phyloP scores from a whole-genome alignment of 2,329 filamentous ascomycete species.

The Trichoderma guizhouense region DNA sequence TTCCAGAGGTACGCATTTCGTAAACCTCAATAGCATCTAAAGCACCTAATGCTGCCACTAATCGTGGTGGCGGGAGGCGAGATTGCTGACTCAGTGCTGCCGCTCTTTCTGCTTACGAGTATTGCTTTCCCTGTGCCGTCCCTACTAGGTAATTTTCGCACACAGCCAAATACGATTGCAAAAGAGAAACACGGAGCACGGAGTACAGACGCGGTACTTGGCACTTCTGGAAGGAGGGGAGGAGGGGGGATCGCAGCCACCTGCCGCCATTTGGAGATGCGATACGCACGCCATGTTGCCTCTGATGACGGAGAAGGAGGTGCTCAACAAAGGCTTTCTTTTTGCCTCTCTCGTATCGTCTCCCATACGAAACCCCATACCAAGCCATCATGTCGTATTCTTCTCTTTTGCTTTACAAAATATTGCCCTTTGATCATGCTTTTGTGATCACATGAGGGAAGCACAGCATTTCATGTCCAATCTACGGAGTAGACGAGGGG shows the following conservation, averaged over 20 bases:
- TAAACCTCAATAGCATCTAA: neutral
- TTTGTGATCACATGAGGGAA: neutral
- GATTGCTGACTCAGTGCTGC: neutral
- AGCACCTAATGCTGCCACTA: neutral
- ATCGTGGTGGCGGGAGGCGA: conserved; percentile 6
- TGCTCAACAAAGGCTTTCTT: neutral
- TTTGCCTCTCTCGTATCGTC: neutral
- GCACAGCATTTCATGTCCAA: neutral
- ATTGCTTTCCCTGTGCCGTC: neutral
- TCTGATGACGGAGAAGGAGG: neutral
- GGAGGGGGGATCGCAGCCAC: neutral
- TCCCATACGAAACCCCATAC: too few species aligned
- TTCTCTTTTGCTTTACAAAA: neutral
- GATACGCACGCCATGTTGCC: conserved; percentile 1
- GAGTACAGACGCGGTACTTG: neutral
- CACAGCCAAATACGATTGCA: neutral
- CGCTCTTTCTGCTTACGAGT: neutral
- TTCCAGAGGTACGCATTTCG: neutral
- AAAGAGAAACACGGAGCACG: neutral
- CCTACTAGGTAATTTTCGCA: neutral
- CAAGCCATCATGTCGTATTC: neutral
- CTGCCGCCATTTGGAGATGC: neutral
- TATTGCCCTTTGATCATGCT: neutral
- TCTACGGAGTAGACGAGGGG: neutral
- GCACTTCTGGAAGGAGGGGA: neutral